A percentile compares a stretch with the other conserved stretches of the same genome.
Conservation (phyloP, 2,329 filamentous ascomycete genomes). For the Coniosporium tulheliwenetii region DNA sequence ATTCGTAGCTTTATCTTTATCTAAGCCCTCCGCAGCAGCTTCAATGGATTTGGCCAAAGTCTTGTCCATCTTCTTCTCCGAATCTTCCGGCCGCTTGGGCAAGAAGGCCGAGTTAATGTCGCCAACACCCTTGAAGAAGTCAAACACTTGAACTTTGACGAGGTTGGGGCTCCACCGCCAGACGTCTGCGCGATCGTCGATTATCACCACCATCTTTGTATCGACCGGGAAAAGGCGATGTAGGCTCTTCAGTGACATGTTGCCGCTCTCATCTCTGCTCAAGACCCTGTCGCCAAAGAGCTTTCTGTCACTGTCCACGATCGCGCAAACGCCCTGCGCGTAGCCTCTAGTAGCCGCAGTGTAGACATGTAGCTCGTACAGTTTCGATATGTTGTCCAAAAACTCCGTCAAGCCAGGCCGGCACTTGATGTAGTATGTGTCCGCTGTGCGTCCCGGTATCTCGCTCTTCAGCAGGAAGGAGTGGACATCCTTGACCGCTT, state of each 20-base stretch:
- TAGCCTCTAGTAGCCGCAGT: slow-evolving; percentile 99
- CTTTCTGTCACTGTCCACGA: slow-evolving; percentile 79
- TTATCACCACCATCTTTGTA: slow-evolving; percentile 98
- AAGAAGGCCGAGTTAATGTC: slow-evolving; percentile 98
- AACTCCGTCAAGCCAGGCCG: slow-evolving; percentile 76
- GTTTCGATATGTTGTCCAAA: slow-evolving; percentile 55
- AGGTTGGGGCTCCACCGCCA: slow-evolving; percentile 90
- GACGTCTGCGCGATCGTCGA: slow-evolving; percentile 91
- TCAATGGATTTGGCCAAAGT: background rate
- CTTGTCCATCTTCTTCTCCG: slow-evolving; percentile 8
- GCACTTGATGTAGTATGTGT: slow-evolving; percentile 97
- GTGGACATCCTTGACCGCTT: slow-evolving; percentile 75
- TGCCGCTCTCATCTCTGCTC: slow-evolving; percentile 93
- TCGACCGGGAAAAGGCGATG: slow-evolving; percentile 88
- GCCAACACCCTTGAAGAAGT: slow-evolving; percentile 95
- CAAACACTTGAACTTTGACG: slow-evolving; percentile 87
- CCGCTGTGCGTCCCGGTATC: slow-evolving; percentile 56
- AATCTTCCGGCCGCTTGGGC: slow-evolving; percentile 51
- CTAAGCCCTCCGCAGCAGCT: background rate
- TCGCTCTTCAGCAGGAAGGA: slow-evolving; percentile 85
- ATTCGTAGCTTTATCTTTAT: too few relatives aligned
- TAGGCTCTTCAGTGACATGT: slow-evolving; percentile 76
- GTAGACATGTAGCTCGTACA: slow-evolving; percentile 95
- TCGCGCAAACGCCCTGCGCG: slow-evolving; percentile 76
- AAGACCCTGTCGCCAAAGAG: slow-evolving; percentile 91